A percentile compares a stretch with the other conserved stretches of the same genome.
These are phyloP conservation scores for Parmales sp. DNA, from an alignment of 108 stramenopile genomes.

Conservation along the genomic window DNA sequence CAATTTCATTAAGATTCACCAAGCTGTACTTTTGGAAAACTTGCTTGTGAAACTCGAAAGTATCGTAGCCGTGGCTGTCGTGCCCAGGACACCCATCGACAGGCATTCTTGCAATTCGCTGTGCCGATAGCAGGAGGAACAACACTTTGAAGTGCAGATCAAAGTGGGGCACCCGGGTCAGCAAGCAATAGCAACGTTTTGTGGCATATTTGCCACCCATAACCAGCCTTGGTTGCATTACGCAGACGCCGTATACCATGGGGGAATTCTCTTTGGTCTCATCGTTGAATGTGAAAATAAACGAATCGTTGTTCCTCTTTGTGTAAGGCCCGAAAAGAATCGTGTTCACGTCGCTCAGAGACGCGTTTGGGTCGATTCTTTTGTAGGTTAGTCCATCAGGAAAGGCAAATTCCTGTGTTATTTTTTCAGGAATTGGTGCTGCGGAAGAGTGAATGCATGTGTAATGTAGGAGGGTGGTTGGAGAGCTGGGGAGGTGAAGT, in stretches of 20 bases:
- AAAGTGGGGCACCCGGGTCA: not conserved
- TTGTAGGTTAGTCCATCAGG: too few species aligned
- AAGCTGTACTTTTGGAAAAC: constrained; percentile 4
- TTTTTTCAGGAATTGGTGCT: too few species aligned
- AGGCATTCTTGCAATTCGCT: not conserved
- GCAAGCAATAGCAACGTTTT: not conserved
- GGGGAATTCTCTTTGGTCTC: not conserved
- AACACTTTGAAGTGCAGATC: constrained; percentile 5
- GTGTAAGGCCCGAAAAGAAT: not conserved
- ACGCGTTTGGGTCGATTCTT: not conserved
- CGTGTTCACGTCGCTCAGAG: constrained; percentile 5
- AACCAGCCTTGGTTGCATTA: not conserved
- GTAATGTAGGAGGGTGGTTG: too few species aligned
- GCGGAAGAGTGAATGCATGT: too few species aligned
- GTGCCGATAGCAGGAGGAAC: not conserved
- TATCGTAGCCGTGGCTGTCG: constrained; percentile 8
- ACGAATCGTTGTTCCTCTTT: not conserved
- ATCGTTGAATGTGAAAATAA: constrained; percentile 11
- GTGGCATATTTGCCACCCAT: not conserved
- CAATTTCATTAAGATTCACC: not conserved
- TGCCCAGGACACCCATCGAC: not conserved
- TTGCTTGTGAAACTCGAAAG: constrained; percentile 3
- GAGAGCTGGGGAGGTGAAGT: too few species aligned
- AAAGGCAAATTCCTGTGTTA: too few species aligned
- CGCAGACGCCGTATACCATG: not conserved